Evolutionary conservation across 2,329 filamentous ascomycete species (phyloP).

Genomic region (Talaromyces sp.): DNA sequence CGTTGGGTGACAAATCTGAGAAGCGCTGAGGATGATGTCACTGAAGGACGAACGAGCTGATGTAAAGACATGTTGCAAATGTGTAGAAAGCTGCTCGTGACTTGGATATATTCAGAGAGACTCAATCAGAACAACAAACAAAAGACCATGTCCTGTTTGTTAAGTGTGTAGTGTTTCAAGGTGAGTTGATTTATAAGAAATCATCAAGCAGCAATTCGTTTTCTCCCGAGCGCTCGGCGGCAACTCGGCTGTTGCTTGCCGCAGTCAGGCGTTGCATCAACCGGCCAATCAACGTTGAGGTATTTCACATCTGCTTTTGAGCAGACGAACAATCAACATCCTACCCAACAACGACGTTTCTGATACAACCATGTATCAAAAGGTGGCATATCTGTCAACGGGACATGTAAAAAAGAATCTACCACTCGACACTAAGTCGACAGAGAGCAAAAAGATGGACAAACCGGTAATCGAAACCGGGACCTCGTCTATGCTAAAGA

Average conservation of each 20-base stretch:
- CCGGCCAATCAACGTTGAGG: slow-evolving; percentile 38
- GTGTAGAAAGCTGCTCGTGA: slow-evolving; percentile 11
- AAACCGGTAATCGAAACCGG: slow-evolving; percentile 16
- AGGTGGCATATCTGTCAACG: background rate
- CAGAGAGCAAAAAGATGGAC: slow-evolving; percentile 8
- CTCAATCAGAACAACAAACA: background rate
- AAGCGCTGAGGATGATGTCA: slow-evolving; percentile 50
- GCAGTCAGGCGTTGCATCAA: slow-evolving; percentile 17
- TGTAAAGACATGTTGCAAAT: slow-evolving; percentile 41
- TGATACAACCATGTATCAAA: background rate
- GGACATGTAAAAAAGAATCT: background rate
- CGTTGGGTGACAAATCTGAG: slow-evolving; percentile 41
- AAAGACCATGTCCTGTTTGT: background rate
- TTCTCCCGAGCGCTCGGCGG: slow-evolving; percentile 15
- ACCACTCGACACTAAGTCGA: background rate
- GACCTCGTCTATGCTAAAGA: slow-evolving; percentile 9
- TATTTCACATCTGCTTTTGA: slow-evolving; percentile 33
- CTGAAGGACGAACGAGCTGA: slow-evolving; percentile 37
- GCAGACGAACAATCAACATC: background rate
- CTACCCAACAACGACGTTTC: background rate
- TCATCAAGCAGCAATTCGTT: slow-evolving; percentile 1
- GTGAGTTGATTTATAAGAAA: slow-evolving; percentile 10
- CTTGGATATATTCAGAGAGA: background rate
- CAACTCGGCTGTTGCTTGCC: slow-evolving; percentile 17
- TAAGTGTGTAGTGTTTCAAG: background rate